These are phyloP conservation scores for Skeletonema tropicum DNA, from an alignment of 108 stramenopile genomes.

Conservation along the genomic window DNA sequence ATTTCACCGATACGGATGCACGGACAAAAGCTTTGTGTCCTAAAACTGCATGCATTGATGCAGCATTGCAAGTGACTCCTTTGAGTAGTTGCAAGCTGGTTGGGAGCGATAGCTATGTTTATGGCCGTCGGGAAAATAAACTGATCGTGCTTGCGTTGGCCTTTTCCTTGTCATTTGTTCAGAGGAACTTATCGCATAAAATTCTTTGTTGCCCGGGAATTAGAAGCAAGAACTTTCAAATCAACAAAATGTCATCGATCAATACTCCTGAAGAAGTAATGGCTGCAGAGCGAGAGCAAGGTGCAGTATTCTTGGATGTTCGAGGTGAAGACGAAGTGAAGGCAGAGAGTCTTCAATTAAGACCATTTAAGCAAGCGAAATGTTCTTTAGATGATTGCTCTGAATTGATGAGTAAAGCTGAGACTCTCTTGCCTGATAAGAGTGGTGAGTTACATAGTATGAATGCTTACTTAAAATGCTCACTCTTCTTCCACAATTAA, in stretches of 20 bases:
- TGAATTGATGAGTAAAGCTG: constrained; percentile 31
- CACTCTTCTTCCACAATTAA: background rate
- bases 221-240: background rate
- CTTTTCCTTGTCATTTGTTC: too few relatives aligned
- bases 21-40: too few relatives aligned
- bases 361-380: constrained; percentile 30
- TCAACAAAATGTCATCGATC: background rate
- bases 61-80: too few relatives aligned
- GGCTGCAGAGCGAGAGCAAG: constrained; percentile 16
- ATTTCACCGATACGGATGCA: too few relatives aligned
- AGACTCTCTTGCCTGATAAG: constrained; percentile 47
- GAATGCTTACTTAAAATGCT: too few relatives aligned
- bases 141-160: too few relatives aligned
- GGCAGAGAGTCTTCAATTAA: constrained; percentile 8
- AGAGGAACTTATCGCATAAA: too few relatives aligned
- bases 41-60: too few relatives aligned
- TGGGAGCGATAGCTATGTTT: too few relatives aligned
- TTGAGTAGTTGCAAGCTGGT: too few relatives aligned
- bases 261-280: constrained; percentile 35
- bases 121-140: too few relatives aligned
- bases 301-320: constrained; percentile 51
- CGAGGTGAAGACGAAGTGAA: constrained; percentile 44
- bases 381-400: constrained; percentile 30
- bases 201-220: too few relatives aligned
- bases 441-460: constrained; percentile 43